Evolutionary conservation across 2,329 filamentous ascomycete species (phyloP), one percentile per base, ranked within the genome.

Genomic region (Penicillium paneum): DNA sequence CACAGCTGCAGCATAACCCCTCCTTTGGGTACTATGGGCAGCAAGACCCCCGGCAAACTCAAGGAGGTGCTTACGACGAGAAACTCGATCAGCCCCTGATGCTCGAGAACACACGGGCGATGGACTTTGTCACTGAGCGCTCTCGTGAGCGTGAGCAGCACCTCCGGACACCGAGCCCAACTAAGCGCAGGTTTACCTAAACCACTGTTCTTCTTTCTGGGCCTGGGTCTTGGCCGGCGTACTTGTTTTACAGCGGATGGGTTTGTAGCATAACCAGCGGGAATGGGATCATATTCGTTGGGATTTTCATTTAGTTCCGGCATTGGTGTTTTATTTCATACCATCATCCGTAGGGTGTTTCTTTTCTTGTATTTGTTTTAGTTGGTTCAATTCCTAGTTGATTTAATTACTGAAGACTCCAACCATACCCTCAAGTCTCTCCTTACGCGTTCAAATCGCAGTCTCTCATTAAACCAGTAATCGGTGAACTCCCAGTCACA

Each of bases 111-210:
- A 62, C 66, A 2, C 63, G 63, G 12, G 57, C 59, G 3, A 67
- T 68, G 57, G 64, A 67, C 28, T 69, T 70, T 51, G 65, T 65
- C 44, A 69, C 60, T 2, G 69, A 67, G 36, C 67, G 68, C 38
- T 69, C 59, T 42, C 70, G 67, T 19, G 67, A 67, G 35, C 64
- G 67, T 5, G 65, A 68, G 39, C 59, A 59, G 11, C 67, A 72
- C 40, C 55, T 70, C 44, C 70, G 70, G n/a, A 73, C 69, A 2
- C 73, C 73, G 15, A 74, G 71, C 55, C 73, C 73, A 3, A 61
- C 64, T 2, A 74, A 74, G 55, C 63, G 69, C 40, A 63, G 58
- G 21, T 64, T 69, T 48, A 39, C 49, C 13, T 56, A 43, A 56
- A 44, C 41, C 53, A 54, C 40, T 53, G 45, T 28, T 58, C 59